A percentile compares a stretch with the other conserved stretches of the same genome.
These are phyloP conservation scores for Pneumocystis murina DNA, from an alignment of 1,139 yeast genomes.

Conservation along the genomic window DNA sequence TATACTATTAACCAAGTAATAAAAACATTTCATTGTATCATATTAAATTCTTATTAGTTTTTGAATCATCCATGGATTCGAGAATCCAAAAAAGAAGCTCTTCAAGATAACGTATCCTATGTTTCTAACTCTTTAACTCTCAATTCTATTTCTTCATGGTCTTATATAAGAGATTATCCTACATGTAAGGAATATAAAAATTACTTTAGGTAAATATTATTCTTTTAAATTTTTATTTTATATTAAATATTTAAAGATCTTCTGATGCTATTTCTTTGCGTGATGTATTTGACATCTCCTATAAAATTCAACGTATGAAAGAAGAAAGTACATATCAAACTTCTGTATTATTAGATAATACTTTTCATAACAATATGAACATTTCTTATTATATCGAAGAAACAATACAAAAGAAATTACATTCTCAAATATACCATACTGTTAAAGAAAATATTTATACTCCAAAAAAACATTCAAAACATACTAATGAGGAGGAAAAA, in stretches of 20 bases:
- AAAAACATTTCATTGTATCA: slow-evolving; percentile 3
- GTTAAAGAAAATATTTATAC: background rate
- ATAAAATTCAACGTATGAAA: slow-evolving; percentile 86
- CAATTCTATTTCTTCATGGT: background rate
- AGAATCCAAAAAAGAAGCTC: slow-evolving; percentile 20
- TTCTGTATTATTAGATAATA: background rate
- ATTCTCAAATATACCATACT: background rate
- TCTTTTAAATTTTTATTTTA: background rate
- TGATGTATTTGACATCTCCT: slow-evolving; percentile 87
- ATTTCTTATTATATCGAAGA: background rate
- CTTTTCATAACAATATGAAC: background rate
- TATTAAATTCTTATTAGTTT: slow-evolving; percentile 31
- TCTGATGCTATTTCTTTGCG: slow-evolving; percentile 87
- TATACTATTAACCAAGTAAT: slow-evolving; percentile 43
- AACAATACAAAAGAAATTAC: background rate
- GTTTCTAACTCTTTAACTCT: background rate
- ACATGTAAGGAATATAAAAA: background rate
- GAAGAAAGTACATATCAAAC: slow-evolving; percentile 50
- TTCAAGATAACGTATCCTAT: slow-evolving; percentile 19
- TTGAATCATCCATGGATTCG: slow-evolving; percentile 75
- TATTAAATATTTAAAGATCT: slow-evolving; percentile 31
- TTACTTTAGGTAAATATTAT: background rate
- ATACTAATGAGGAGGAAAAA: background rate
- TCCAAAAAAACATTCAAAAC: background rate
- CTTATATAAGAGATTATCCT: background rate